Evolutionary conservation across 345 rosid genomes (phyloP).

Genomic region (Draba incana): DNA sequence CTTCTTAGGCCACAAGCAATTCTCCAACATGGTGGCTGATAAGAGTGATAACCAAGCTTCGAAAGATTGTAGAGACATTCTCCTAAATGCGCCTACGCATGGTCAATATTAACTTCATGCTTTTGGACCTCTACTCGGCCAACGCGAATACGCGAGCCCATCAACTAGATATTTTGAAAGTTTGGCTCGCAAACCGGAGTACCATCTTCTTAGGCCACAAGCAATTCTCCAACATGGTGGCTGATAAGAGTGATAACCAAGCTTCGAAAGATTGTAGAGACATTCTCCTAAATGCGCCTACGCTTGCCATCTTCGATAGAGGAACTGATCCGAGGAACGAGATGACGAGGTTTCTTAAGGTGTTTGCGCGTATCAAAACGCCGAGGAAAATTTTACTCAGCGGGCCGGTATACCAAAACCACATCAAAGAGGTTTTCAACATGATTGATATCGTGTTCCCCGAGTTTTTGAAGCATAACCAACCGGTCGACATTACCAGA

Average conservation of each 20-base stretch:
- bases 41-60: slow-evolving; percentile 33
- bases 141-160: slow-evolving; percentile 58
- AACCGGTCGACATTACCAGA: not conserved
- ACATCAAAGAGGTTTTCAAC: slow-evolving; percentile 67
- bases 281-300: slow-evolving; percentile 52
- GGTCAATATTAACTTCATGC: not conserved
- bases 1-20: slow-evolving; percentile 66
- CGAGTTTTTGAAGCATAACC: not conserved
- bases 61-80: slow-evolving; percentile 51
- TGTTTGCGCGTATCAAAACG: slow-evolving; percentile 58
- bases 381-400: slow-evolving; percentile 65
- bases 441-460: slow-evolving; percentile 62
- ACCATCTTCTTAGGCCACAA: slow-evolving; percentile 66
- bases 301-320: slow-evolving; percentile 61
- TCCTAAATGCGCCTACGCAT: slow-evolving; percentile 52
- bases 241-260: slow-evolving; percentile 41
- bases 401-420: slow-evolving; percentile 69
- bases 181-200: slow-evolving; percentile 59
- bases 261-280: slow-evolving; percentile 49
- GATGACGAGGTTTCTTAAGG: slow-evolving; percentile 57
- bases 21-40: slow-evolving; percentile 58
- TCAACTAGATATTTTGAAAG: slow-evolving; percentile 59
- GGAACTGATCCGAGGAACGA: slow-evolving; percentile 58
- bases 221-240: slow-evolving; percentile 59
- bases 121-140: slow-evolving; percentile 55